Percentiles rank a stretch among this genome's conserved stretches.
These are phyloP conservation scores for Sordariomycetes sp. DNA, from an alignment of 2,329 filamentous ascomycete species.

Conservation along the genomic window DNA sequence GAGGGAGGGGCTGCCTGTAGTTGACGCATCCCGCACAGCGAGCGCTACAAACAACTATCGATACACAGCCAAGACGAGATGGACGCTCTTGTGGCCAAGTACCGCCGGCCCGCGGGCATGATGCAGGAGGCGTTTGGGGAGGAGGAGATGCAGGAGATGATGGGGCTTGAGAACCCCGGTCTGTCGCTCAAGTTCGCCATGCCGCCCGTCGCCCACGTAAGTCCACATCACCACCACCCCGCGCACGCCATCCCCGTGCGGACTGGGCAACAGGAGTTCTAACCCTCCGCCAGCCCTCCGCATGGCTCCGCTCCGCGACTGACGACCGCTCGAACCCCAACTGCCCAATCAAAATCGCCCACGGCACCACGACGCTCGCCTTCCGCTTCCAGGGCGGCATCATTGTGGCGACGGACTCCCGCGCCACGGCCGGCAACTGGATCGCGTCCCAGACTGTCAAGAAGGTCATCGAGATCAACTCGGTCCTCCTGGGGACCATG, in stretches of 20 bases:
- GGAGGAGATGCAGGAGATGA: slow-evolving; percentile 61
- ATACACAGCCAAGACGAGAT: slow-evolving; percentile 32
- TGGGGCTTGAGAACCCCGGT: slow-evolving; percentile 45
- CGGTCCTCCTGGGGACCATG: slow-evolving; percentile 89
- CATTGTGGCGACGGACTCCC: slow-evolving; percentile 94
- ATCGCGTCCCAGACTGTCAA: slow-evolving; percentile 99
- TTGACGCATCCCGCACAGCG: neutral
- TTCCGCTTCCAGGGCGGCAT: slow-evolving; percentile 98
- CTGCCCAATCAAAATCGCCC: slow-evolving; percentile 98
- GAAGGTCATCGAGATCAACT: slow-evolving; percentile 99
- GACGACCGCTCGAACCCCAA: slow-evolving; percentile 94
- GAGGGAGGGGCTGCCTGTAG: neutral
- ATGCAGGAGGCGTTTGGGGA: slow-evolving; percentile 58
- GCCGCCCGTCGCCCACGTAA: slow-evolving; percentile 80
- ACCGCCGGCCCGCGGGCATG: slow-evolving; percentile 66
- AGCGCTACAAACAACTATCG: neutral
- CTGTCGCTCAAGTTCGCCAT: slow-evolving; percentile 90
- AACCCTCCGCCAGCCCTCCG: slow-evolving; percentile 52
- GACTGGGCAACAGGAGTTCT: neutral
- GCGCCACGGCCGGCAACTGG: slow-evolving; percentile 96
- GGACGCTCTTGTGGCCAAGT: slow-evolving; percentile 88
- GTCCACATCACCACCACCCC: slow-evolving; percentile 13
- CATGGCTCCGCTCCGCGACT: slow-evolving; percentile 92
- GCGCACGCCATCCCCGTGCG: neutral
- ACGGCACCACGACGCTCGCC: slow-evolving; percentile 94